Conservation (phyloP, 192 early-diverging fungal species). For the Coemansia sp. region DNA sequence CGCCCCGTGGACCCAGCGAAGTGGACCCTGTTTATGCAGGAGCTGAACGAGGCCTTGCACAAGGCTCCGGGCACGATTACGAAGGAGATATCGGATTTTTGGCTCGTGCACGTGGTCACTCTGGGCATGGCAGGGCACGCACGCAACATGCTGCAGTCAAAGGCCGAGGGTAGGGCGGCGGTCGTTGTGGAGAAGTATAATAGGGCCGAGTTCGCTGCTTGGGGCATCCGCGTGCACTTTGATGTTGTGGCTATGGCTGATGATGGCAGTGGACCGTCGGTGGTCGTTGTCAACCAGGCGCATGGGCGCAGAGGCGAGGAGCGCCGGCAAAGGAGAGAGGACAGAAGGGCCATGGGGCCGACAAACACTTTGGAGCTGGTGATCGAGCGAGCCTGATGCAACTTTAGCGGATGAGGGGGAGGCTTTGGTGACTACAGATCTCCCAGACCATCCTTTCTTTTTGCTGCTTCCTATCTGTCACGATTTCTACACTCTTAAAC, state of each 20-base stretch:
- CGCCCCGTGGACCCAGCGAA: not conserved
- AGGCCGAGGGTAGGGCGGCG: constrained; percentile 12
- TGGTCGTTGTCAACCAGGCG: not conserved
- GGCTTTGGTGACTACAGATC: not conserved
- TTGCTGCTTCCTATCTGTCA: not conserved
- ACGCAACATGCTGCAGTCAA: constrained; percentile 17
- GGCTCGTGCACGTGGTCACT: constrained; percentile 24
- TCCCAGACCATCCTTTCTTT: not conserved
- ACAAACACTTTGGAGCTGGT: not conserved
- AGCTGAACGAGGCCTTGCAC: constrained; percentile 27
- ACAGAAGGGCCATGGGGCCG: not conserved
- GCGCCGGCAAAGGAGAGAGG: not conserved
- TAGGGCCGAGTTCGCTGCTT: constrained; percentile 16
- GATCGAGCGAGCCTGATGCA: not conserved
- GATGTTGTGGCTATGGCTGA: not conserved
- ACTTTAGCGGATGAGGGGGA: constrained; percentile 4
- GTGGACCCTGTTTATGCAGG: constrained; percentile 25
- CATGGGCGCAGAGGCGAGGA: not conserved
- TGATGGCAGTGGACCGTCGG: not conserved
- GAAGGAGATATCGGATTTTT: constrained; percentile 20
- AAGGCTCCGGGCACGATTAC: constrained; percentile 30
- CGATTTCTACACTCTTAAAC: not conserved
- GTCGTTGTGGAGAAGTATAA: constrained; percentile 32
- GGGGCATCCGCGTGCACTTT: constrained; percentile 19
- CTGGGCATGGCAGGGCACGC: constrained; percentile 20